Evolutionary conservation across 1,284 basidiomycete genomes (phyloP), one percentile per base, ranked within the genome.

Genomic region (Apiotrichum sp.): DNA sequence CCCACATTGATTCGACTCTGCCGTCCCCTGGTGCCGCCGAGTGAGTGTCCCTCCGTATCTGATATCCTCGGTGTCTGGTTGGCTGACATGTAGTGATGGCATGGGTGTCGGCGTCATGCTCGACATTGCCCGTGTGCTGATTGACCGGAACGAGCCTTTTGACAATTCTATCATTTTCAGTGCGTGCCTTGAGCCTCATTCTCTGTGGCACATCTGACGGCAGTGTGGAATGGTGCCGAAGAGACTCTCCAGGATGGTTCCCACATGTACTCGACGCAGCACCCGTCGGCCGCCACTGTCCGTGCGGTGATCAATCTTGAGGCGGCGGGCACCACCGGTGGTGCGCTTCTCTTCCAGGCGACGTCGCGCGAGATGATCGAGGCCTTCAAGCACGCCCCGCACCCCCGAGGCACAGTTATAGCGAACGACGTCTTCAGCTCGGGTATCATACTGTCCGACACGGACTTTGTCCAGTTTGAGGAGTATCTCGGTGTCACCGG

Each of bases 141-240:
- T 89, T 0, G 82, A 88, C 52, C 84, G 32, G 79, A 80, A 46
- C 86, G 85, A 85, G 78, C 67, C 83, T 10, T 88, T 93, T 0
- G 82, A 82, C 53, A 85, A 93, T 70, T 82, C 90, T 4, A 81
- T 93, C 61, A 82, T 98, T 10, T 92, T 98, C 70, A 77, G 89
- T 92, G 65, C 73, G 88, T 78, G 13, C 6, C 48, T 22, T 13
- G 5, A 6, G 6, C 22, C 22, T 22, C 22, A 22, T 22, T 22
- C 13, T 34, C 14, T 39, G 34, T 13, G 36, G 41, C 8, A 39
- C 50, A 47, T 8, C 47, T 46, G 50, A 36, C 9, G 3, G 16
- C 61, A 92, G 89, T 98, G 59, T 98, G 96, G 80, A 98, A 98
- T 69, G 85, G 96, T 60, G 96, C 88, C 6, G 93, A 98, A 70